These are phyloP conservation scores for Sarocladium oryzae DNA, from an alignment of 2,329 filamentous ascomycete species.

Conservation along the genomic window DNA sequence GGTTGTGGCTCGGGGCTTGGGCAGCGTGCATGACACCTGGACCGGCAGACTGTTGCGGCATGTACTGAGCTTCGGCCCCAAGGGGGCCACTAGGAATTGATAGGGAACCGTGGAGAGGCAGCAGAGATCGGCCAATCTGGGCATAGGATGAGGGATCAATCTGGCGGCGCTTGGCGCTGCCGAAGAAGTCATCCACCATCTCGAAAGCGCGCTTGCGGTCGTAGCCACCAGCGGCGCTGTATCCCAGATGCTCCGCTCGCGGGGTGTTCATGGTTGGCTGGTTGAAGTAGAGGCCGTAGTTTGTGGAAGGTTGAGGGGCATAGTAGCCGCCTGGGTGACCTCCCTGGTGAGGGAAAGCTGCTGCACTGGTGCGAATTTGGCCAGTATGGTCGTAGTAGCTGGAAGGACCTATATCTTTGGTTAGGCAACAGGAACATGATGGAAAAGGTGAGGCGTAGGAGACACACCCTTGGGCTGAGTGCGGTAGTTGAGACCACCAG, in stretches of 20 bases:
- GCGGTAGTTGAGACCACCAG: slow-evolving; percentile 48
- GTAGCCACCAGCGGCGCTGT: slow-evolving; percentile 53
- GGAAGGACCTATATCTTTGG: slow-evolving; percentile 35
- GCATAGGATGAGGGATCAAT: slow-evolving; percentile 87
- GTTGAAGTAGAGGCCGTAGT: slow-evolving; percentile 75
- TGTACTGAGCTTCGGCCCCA: slow-evolving; percentile 44
- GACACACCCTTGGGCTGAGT: slow-evolving; percentile 47
- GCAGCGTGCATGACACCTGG: slow-evolving; percentile 47
- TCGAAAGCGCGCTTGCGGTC: slow-evolving; percentile 80
- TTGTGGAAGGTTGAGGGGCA: slow-evolving; percentile 44
- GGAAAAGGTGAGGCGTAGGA: slow-evolving; percentile 13
- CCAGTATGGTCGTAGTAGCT: slow-evolving; percentile 60
- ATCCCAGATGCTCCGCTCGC: slow-evolving; percentile 58
- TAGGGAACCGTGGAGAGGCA: slow-evolving; percentile 70
- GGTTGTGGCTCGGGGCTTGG: slow-evolving; percentile 50
- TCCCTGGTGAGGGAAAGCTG: slow-evolving; percentile 50
- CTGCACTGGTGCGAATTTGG: slow-evolving; percentile 50
- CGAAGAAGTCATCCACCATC: slow-evolving; percentile 89
- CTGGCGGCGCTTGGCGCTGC: slow-evolving; percentile 82
- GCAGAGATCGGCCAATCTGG: slow-evolving; percentile 82
- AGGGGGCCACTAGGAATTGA: slow-evolving; percentile 50
- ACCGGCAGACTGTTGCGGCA: slow-evolving; percentile 32
- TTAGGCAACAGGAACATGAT: slow-evolving; percentile 28
- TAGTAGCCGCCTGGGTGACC: slow-evolving; percentile 51
- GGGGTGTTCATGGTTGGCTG: slow-evolving; percentile 48